Base-by-base conservation (phyloP, 352 stramenopile genomes). In the Globisporangium barbulae region DNA sequence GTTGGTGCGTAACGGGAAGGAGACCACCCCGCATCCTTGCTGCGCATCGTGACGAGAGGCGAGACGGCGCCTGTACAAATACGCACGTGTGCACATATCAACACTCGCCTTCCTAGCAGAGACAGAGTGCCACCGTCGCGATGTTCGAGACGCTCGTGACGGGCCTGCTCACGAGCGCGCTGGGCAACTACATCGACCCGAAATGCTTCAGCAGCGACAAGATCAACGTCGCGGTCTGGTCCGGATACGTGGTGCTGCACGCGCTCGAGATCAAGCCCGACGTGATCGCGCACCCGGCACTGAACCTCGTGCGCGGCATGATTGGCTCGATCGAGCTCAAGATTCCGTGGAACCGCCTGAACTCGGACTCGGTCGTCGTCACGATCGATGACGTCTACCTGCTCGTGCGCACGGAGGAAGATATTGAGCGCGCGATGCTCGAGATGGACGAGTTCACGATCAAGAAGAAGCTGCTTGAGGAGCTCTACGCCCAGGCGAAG, bases 141-240 rank as follows among this genome's bases (percentile, higher is more conserved):
- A 96, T 96, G 88, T 94, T 96, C 64, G 88, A 96, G 82, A 91
- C 84, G 68, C 82, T 94, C 37, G 88, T 94, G 45, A 91, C 86
- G 58, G 79, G 85, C 63, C 69, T 96, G 63, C 75, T 96, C 48
- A 96, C 88, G 58, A 91, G 82, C 59, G 81, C 89, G 25, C 79
- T 96, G 53, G 88, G 88, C 59, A 94, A 65, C 79, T 94, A 91
- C 79, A 92, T 96, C 65, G 85, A 96, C 59, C 77, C 85, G 30
- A 81, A 78, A 54, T 94, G 88, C 81, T 96, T 96, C 70, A 92
- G 84, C 68, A 88, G 76, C 63, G 85, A 96, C 75, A 94, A 94
- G 62, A 93, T 96, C 63, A 94, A 90, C 70, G 79, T 96, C 44
- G 84, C 75, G 17, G 86, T 96, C 50, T 96, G 88, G 88, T 92